Evolutionary conservation across 192 early-diverging fungal genomes (phyloP).

Genomic region (Umbelopsis vinacea): DNA sequence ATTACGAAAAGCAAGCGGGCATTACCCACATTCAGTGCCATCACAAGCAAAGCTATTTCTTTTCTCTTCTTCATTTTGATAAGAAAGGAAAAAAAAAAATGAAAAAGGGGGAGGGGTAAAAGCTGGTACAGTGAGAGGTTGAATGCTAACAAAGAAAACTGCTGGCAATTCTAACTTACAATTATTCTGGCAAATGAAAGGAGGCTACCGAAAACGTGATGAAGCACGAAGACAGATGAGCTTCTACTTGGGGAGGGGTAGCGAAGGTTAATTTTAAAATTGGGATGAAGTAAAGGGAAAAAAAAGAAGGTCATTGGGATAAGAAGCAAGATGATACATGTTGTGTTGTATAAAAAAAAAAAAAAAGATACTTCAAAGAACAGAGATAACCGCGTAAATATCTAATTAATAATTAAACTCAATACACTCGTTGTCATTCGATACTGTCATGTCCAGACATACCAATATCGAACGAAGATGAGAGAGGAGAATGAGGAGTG

Average conservation of each 20-base stretch:
- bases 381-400: conserved; percentile 16
- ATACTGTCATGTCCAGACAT: conserved; percentile 17
- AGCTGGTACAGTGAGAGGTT: conserved; percentile 2
- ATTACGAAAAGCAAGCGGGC: too few species aligned
- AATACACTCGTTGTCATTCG: background rate
- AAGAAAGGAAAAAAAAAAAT: background rate
- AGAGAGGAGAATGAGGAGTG: too few species aligned
- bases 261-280: background rate
- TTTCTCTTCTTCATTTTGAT: background rate
- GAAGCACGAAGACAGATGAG: background rate
- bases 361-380: conserved; percentile 18
- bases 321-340: conserved; percentile 21
- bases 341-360: conserved; percentile 4
- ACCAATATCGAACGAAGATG: background rate
- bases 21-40: too few species aligned
- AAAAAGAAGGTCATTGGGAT: background rate
- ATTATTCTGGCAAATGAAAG: background rate
- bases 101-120: background rate
- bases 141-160: background rate
- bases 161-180: background rate
- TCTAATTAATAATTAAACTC: conserved; percentile 22
- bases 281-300: background rate
- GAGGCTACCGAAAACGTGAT: background rate
- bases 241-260: background rate
- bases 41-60: background rate